Evolutionary conservation across 495 filamentous ascomycete species (phyloP).

Genomic region (Pyrenula aspistea): DNA sequence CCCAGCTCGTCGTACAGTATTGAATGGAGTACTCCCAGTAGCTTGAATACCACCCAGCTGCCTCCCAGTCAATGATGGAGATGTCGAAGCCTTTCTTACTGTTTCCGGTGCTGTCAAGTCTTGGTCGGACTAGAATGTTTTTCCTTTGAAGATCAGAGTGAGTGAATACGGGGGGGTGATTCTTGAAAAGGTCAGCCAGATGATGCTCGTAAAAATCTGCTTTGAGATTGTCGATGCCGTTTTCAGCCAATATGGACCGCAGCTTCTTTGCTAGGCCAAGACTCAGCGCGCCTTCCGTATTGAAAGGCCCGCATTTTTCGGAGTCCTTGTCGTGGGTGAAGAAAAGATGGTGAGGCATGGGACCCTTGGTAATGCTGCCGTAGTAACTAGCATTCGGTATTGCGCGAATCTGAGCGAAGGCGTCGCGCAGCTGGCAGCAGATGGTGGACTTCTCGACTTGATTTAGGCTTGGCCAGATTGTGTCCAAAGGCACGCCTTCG

Average conservation of each 20-base stretch:
- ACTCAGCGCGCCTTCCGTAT: constrained; percentile 19
- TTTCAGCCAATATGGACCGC: constrained; percentile 11
- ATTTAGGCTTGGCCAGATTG: constrained; percentile 13
- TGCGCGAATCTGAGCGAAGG: constrained; percentile 17
- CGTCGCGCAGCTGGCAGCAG: constrained; percentile 9
- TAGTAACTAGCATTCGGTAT: constrained; percentile 17
- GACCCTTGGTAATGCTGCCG: constrained; percentile 14
- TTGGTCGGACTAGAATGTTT: constrained; percentile 21
- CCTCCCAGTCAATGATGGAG: too few relatives aligned
- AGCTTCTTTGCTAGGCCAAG: constrained; percentile 16
- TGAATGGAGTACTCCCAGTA: too few relatives aligned
- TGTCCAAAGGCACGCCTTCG: too few relatives aligned
- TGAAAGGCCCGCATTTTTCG: constrained; percentile 19
- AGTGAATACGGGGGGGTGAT: constrained; percentile 19
- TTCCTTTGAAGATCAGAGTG: constrained; percentile 20
- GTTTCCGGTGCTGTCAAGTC: too few relatives aligned
- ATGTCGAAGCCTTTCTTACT: too few relatives aligned
- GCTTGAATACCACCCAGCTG: too few relatives aligned
- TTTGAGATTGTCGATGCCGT: constrained; percentile 11
- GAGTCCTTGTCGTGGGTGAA: constrained; percentile 13
- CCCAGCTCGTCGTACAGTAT: too few relatives aligned
- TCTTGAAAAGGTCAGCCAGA: constrained; percentile 14
- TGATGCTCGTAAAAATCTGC: constrained; percentile 21
- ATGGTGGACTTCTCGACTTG: constrained; percentile 15
- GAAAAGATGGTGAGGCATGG: constrained; percentile 19